These are phyloP conservation scores for Cymbopogon citratus DNA, from an alignment of 176 grass and related monocot genomes.

Conservation along the genomic window DNA sequence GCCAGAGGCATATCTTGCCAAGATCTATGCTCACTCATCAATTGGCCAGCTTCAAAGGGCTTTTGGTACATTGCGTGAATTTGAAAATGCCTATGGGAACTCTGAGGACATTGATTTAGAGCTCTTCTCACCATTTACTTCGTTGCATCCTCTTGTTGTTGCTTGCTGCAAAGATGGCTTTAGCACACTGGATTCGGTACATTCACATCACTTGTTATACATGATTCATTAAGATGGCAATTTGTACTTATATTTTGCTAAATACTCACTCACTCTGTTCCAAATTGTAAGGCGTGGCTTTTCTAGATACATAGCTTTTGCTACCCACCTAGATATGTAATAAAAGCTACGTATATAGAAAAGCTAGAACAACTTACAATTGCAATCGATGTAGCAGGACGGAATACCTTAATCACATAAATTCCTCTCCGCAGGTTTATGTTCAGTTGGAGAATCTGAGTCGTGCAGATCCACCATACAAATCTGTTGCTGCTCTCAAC, in stretches of 20 bases:
- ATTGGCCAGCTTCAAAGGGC: constrained; percentile 81
- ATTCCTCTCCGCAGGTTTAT: constrained; percentile 59
- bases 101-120: constrained; percentile 55
- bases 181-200: constrained; percentile 77
- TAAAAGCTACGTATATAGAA: background rate
- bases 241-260: constrained; percentile 19
- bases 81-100: constrained; percentile 84
- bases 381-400: background rate
- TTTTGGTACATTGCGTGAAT: constrained; percentile 71
- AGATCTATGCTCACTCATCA: constrained; percentile 89
- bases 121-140: constrained; percentile 92
- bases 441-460: constrained; percentile 91
- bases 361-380: background rate
- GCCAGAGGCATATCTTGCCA: constrained; percentile 78
- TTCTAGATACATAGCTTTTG: background rate
- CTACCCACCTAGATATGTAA: background rate
- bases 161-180: constrained; percentile 89
- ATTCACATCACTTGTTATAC: constrained; percentile 20
- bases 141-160: constrained; percentile 75
- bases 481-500: constrained; percentile 87
- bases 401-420: constrained; percentile 17
- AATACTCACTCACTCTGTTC: background rate
- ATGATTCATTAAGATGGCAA: background rate
- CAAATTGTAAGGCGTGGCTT: background rate
- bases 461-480: constrained; percentile 72